A percentile compares a stretch with the other conserved stretches of the same genome.
These are phyloP conservation scores for Nemania sp. DNA, from an alignment of 2,329 filamentous ascomycete species.

Conservation along the genomic window DNA sequence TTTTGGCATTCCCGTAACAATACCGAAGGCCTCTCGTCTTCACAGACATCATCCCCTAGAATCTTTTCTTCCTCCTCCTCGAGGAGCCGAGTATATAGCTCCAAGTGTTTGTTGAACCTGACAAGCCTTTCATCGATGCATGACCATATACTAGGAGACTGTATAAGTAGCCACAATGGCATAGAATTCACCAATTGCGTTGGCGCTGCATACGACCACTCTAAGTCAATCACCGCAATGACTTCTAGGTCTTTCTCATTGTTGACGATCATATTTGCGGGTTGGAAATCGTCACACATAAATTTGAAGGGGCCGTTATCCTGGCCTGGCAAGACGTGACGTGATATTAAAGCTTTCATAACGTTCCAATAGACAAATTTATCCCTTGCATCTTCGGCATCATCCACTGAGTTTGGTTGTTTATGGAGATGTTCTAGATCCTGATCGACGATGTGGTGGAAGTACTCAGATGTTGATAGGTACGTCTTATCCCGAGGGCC, in stretches of 20 bases:
- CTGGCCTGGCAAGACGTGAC: constrained; percentile 21
- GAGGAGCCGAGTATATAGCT: constrained; percentile 17
- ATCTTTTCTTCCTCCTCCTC: constrained; percentile 23
- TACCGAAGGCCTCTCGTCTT: constrained; percentile 23
- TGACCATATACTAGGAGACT: constrained; percentile 19
- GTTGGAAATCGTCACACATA: constrained; percentile 29
- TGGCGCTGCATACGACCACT: constrained; percentile 29
- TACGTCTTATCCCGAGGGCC: constrained; percentile 22
- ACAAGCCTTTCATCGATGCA: constrained; percentile 22
- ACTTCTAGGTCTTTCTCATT: constrained; percentile 25
- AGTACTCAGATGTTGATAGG: constrained; percentile 29
- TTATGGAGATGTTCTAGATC: constrained; percentile 18
- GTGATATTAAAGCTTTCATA: constrained; percentile 26
- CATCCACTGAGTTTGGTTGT: constrained; percentile 26
- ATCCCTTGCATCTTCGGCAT: constrained; percentile 30
- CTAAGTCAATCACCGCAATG: constrained; percentile 26
- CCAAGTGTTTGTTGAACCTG: constrained; percentile 24
- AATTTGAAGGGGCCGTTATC: constrained; percentile 26
- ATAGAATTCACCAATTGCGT: constrained; percentile 21
- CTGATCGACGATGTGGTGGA: constrained; percentile 23
- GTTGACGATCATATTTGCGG: constrained; percentile 27
- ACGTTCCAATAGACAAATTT: constrained; percentile 28
- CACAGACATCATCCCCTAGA: constrained; percentile 2
- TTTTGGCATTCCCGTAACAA: constrained; percentile 20
- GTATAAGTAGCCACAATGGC: constrained; percentile 24